Evolutionary conservation across 2,329 filamentous ascomycete genomes (phyloP).

Genomic region (Cercospora janseana): DNA sequence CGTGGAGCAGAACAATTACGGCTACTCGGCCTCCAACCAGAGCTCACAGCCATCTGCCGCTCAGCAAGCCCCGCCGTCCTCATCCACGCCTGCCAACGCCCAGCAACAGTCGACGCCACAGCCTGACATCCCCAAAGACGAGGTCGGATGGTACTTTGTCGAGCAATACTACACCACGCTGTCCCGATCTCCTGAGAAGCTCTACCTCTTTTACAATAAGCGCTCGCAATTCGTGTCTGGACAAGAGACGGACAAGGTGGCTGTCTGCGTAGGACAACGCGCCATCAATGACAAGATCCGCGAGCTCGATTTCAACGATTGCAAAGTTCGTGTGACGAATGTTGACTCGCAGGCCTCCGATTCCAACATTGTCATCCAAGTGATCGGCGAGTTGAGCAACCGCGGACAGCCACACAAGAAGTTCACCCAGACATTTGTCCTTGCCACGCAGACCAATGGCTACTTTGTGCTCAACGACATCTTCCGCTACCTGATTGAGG

Average conservation of each 20-base stretch:
- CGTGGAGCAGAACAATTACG: conserved; percentile 36
- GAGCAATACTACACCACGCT: conserved; percentile 99
- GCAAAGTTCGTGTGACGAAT: conserved; percentile 97
- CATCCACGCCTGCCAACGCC: conserved; percentile 29
- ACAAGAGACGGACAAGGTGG: conserved; percentile 81
- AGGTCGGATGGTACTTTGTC: conserved; percentile 99
- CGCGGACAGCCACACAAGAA: conserved; percentile 88
- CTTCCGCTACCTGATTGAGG: conserved; percentile 86
- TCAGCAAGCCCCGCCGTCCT: conserved; percentile 24
- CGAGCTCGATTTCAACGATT: conserved; percentile 89
- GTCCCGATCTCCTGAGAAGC: conserved; percentile 89
- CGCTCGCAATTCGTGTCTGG: conserved; percentile 93
- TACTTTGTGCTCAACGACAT: conserved; percentile 99
- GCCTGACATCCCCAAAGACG: conserved; percentile 69
- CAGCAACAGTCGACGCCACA: conserved; percentile 22
- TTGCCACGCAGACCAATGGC: conserved; percentile 91
- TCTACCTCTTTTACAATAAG: conserved; percentile 96
- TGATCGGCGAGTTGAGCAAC: conserved; percentile 97
- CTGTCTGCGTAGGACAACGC: conserved; percentile 81
- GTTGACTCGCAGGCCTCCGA: conserved; percentile 93
- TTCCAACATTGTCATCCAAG: conserved; percentile 93
- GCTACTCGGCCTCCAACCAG: conserved; percentile 36
- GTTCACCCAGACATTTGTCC: conserved; percentile 96
- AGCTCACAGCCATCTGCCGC: conserved; percentile 28
- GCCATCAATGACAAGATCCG: conserved; percentile 93